Base-by-base conservation (phyloP, 1,139 yeast species). In the Arxiozyma heterogenica region DNA sequence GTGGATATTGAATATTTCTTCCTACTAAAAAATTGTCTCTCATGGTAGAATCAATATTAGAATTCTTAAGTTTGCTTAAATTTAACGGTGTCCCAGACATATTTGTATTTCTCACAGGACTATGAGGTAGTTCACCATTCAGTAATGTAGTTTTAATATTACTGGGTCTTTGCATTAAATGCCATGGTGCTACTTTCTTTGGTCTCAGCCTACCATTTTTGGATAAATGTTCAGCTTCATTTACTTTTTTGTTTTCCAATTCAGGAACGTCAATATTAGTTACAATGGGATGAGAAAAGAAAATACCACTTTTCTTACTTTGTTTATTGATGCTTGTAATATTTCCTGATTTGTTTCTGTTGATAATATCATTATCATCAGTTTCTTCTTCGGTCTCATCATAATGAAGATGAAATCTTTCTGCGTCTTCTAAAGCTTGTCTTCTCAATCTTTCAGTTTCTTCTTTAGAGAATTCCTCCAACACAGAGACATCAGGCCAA, bases 401-500 rank as follows among this genome's bases (percentile, higher is more conserved):
- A 56, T 69, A 71, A 52, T 65, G 69, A 55, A 66, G 66, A 56
- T 71, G 72, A 18, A 74, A 70, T 18, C 69, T 71, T 46, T 74
- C 73, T 1, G 75, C 72, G 54, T 75, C 78, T 42, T 65, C 66
- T n/a, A 72, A 59, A n/a, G 75, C 78, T 57, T 72, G 75, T 52
- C 66, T 66, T 62, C 73, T 74, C 52, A 72, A 67, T 57, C 75
- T 81, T 61, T 73, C 79, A 46, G 71, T 73, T 69, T 91, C 98
- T 59, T 85, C 84, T 41, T 74, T 75, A 2, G 89, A 82, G 67
- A 84, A 91, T 60, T 89, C 96, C 59, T 83, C 84, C 58, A 91
- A 72, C 0, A 87, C 80, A 43, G 74, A 67, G 44, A 88, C 73
- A 65, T 93, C 97, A 0, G 98, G 98, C 98, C 97, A 91, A 22